Evolutionary conservation across 257 asterid species (phyloP), one percentile per base, ranked within the genome.

Genomic region (Scutellaria minor): DNA sequence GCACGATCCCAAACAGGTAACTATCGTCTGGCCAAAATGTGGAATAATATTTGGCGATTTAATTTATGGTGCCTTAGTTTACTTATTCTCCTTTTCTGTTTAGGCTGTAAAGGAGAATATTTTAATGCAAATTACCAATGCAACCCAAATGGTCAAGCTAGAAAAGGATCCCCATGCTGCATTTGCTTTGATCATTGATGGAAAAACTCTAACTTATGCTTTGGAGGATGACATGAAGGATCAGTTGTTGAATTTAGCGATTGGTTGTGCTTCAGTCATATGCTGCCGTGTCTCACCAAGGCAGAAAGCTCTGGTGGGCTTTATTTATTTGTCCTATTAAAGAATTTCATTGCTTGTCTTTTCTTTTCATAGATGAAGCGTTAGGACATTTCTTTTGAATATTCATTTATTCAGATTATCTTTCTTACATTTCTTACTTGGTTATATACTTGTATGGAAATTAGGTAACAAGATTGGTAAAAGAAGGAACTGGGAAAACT

Each of bases 271-370:
- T 74, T 95, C 99, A 58, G 99, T 95, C 82, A 92, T 95, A 78
- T 95, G 99, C 85, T 95, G 99, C 78, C 98, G 99, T n/a, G 99
- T 95, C 82, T 92, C 99, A 64, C 99, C 99, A 18, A 92, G 84
- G 84, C 99, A 95, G 85, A 95, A 95, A 76, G 99, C 99, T 75
- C 81, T 90, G 87, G 99, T 95, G 62, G 72, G 90, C 56, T 75
- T 35, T 66, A 55, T 51, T 64, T 22, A 64, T 37, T 64, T 80
- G 69, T 77, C 79, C 24, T 64, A 18, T 15, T 15, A 40, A 31
- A 44, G 51, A 37, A 55, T 68, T 71, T 24, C 35, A 10, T n/a
- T 41, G 22, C 57, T 51, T 40, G 64, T 39, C 71, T 65, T 74
- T 59, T 65, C 64, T 70, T n/a, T 70, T 53, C 53, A 27, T 18